Percentiles rank a stretch among this genome's conserved stretches.
These are phyloP conservation scores for Paramecium sexaurelia DNA, from an alignment of 73 alveolate species.

Conservation along the genomic window DNA sequence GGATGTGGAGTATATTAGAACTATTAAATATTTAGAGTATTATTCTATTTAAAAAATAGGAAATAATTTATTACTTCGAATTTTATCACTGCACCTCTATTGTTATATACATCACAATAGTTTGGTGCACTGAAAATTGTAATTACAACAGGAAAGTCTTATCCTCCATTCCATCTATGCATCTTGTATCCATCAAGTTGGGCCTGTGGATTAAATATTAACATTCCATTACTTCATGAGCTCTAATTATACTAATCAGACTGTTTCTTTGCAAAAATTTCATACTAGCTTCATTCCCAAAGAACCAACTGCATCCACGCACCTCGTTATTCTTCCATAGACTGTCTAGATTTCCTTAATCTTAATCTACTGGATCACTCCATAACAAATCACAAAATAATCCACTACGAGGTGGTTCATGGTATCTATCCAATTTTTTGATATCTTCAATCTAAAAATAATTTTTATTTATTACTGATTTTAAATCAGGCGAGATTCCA, in stretches of 20 bases:
- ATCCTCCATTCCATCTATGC: slow-evolving; percentile 94
- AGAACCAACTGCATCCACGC: slow-evolving; percentile 83
- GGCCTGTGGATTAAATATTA: slow-evolving; percentile 57
- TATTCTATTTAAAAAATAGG: slow-evolving; percentile 42
- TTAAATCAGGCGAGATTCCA: slow-evolving; percentile 87
- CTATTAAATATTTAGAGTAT: slow-evolving; percentile 90
- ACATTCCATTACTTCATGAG: slow-evolving; percentile 78
- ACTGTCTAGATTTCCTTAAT: slow-evolving; percentile 73
- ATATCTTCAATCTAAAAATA: slow-evolving; percentile 74
- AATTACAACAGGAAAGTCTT: slow-evolving; percentile 93
- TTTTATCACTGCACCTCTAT: slow-evolving; percentile 94
- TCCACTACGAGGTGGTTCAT: slow-evolving; percentile 89
- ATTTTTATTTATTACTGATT: slow-evolving; percentile 6
- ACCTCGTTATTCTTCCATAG: slow-evolving; percentile 76
- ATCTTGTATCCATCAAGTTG: slow-evolving; percentile 95
- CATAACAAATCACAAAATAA: slow-evolving; percentile 85
- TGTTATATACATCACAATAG: slow-evolving; percentile 95
- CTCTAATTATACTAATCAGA: slow-evolving; percentile 83
- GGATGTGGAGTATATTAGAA: slow-evolving; percentile 94
- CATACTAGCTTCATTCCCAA: slow-evolving; percentile 85
- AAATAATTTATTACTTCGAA: slow-evolving; percentile 65
- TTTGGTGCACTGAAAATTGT: slow-evolving; percentile 96
- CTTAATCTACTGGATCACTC: slow-evolving; percentile 92
- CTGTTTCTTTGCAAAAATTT: slow-evolving; percentile 78
- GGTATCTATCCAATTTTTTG: slow-evolving; percentile 76